phyloP scores from a whole-genome alignment of 1,284 basidiomycete species.

The Fomitopsis schrenkii region DNA sequence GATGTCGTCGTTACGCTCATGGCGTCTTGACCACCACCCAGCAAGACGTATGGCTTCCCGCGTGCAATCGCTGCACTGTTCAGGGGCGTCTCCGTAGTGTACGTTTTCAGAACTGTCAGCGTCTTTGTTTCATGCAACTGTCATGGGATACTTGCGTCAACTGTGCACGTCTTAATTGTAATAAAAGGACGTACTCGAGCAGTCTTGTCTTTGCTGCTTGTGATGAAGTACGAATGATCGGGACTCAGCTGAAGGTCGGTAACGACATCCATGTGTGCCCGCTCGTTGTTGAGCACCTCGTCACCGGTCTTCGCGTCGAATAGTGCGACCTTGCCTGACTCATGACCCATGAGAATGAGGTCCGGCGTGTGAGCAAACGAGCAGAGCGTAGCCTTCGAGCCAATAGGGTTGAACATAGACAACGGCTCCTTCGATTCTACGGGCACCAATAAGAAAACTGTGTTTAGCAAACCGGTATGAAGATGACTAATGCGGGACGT shows the following conservation, averaged over 20 bases:
- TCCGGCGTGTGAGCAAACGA: conserved; percentile 82
- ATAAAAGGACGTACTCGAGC: conserved; percentile 64
- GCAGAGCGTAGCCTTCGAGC: conserved; percentile 94
- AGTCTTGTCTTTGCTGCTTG: conserved; percentile 95
- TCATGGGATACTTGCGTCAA: neutral
- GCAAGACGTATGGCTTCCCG: conserved; percentile 74
- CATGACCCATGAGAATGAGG: conserved; percentile 90
- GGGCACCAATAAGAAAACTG: neutral
- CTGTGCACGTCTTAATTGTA: neutral
- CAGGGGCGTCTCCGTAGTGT: conserved; percentile 89
- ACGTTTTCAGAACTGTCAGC: conserved; percentile 91
- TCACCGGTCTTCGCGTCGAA: conserved; percentile 90
- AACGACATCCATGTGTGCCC: conserved; percentile 80
- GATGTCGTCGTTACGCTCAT: conserved; percentile 98
- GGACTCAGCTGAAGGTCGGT: conserved; percentile 92
- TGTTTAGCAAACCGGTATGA: neutral
- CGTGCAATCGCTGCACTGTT: conserved; percentile 93
- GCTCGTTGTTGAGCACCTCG: conserved; percentile 76
- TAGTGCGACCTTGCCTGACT: conserved; percentile 90
- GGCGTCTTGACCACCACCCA: conserved; percentile 97
- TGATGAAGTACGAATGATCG: conserved; percentile 94
- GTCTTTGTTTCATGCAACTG: conserved; percentile 90
- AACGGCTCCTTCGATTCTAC: conserved; percentile 73
- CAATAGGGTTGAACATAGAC: conserved; percentile 83
- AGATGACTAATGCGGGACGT: conserved; percentile 22